Percentiles rank a stretch among this genome's conserved stretches.
phyloP scores from a whole-genome alignment of 2,329 filamentous ascomycete species.

The Pseudogymnoascus sp. region DNA sequence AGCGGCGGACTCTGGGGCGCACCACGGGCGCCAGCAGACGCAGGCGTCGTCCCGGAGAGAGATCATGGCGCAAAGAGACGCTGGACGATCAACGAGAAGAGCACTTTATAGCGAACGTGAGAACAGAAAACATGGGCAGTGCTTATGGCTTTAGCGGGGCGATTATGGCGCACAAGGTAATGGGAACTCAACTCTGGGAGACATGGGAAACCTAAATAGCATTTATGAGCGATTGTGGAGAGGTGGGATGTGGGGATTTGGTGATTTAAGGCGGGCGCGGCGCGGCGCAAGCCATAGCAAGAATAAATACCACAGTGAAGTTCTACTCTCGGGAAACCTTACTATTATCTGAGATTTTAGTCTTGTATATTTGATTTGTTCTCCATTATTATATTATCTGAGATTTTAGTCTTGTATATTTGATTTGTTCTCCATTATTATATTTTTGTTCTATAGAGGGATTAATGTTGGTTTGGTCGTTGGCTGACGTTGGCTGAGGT shows the following conservation, averaged over 20 bases:
- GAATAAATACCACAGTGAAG: neutral
- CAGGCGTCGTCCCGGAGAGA: slow-evolving; percentile 31
- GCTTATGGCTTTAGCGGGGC: neutral
- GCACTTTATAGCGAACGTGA: slow-evolving; percentile 3
- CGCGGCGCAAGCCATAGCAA: neutral
- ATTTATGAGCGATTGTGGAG: neutral
- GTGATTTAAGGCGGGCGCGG: neutral
- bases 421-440: neutral
- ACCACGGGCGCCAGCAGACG: slow-evolving; percentile 39
- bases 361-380: too few relatives aligned
- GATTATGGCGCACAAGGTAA: neutral
- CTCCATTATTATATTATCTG: too few relatives aligned
- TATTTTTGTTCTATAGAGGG: neutral
- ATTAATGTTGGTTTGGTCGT: neutral
- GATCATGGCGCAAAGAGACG: slow-evolving; percentile 45
- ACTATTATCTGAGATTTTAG: too few relatives aligned
- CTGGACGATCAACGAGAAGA: slow-evolving; percentile 47
- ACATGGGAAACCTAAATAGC: slow-evolving; percentile 1
- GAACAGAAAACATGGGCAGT: neutral
- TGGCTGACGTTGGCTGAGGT: neutral
- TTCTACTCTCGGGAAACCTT: too few relatives aligned
- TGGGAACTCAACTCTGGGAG: slow-evolving; percentile 1
- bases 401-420: too few relatives aligned
- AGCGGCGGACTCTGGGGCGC: slow-evolving; percentile 35
- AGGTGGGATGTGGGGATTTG: neutral